Percentiles rank a stretch among this genome's conserved stretches.
Evolutionary conservation across 2,329 filamentous ascomycete species (phyloP).

Genomic region (Epicoccum nigrum): DNA sequence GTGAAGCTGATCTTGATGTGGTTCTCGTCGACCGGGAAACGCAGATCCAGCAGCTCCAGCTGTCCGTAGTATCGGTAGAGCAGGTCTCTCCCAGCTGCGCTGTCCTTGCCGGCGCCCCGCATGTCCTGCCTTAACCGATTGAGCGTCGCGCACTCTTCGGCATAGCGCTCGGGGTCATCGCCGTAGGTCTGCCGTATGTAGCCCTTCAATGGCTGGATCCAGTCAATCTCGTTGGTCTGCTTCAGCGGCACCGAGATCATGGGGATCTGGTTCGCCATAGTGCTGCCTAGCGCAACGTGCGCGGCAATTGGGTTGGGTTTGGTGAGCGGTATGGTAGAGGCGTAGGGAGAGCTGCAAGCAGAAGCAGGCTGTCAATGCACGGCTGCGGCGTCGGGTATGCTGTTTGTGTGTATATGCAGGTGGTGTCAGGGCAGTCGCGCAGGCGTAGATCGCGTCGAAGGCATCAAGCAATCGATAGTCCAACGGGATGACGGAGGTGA

Average conservation of each 20-base stretch:
- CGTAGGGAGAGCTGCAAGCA: neutral
- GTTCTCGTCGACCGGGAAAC: slow-evolving; percentile 97
- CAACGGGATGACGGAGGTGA: slow-evolving; percentile 36
- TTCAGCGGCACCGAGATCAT: slow-evolving; percentile 96
- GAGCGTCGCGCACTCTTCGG: slow-evolving; percentile 91
- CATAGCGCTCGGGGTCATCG: slow-evolving; percentile 94
- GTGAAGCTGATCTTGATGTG: slow-evolving; percentile 99
- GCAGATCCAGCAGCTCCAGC: slow-evolving; percentile 88
- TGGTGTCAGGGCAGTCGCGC: slow-evolving; percentile 9
- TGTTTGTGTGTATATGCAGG: neutral
- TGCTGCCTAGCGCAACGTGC: slow-evolving; percentile 17
- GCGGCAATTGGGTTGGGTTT: slow-evolving; percentile 24
- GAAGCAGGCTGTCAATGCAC: neutral
- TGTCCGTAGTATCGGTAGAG: slow-evolving; percentile 98
- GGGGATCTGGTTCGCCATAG: slow-evolving; percentile 65
- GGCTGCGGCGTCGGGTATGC: neutral
- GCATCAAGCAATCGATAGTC: slow-evolving; percentile 18
- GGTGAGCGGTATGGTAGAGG: slow-evolving; percentile 24
- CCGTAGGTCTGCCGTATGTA: slow-evolving; percentile 95
- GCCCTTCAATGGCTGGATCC: slow-evolving; percentile 86
- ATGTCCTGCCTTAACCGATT: slow-evolving; percentile 97
- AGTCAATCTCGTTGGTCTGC: slow-evolving; percentile 97
- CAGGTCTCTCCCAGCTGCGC: slow-evolving; percentile 88
- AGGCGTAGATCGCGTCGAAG: slow-evolving; percentile 11
- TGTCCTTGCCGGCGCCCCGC: slow-evolving; percentile 96